These are phyloP conservation scores for Trypanosoma conorhini DNA, from an alignment of 208 protist genomes.

Conservation along the genomic window DNA sequence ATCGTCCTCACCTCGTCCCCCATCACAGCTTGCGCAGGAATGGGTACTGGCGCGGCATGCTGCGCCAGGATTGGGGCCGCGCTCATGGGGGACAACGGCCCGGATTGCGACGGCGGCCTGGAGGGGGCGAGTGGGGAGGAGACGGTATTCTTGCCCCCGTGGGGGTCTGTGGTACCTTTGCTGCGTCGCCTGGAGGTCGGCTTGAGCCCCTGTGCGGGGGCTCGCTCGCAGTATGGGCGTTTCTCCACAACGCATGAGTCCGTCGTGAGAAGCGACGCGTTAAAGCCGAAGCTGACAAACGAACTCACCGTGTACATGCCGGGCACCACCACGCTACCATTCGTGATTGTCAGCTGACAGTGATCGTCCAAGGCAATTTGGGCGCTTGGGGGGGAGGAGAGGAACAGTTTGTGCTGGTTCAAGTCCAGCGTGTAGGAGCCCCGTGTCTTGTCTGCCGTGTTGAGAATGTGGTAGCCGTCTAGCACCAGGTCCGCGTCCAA, in stretches of 20 bases:
- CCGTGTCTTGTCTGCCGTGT: conserved; percentile 55
- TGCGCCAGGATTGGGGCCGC: neutral
- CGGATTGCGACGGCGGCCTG: conserved; percentile 1
- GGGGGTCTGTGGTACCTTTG: conserved; percentile 17
- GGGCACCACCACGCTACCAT: conserved; percentile 79
- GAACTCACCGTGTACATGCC: conserved; percentile 83
- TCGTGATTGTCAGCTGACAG: conserved; percentile 84
- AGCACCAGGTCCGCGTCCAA: conserved; percentile 59
- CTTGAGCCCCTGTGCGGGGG: neutral
- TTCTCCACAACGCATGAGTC: conserved; percentile 67
- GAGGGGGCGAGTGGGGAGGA: conserved; percentile 5
- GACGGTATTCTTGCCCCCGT: conserved; percentile 8
- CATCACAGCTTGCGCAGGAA: neutral
- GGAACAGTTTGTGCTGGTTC: conserved; percentile 51
- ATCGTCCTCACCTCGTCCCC: neutral
- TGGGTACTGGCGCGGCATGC: neutral
- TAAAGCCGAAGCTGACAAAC: conserved; percentile 77
- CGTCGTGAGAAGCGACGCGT: conserved; percentile 57
- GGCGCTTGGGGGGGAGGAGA: conserved; percentile 50
- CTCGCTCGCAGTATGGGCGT: conserved; percentile 13
- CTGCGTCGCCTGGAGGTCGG: conserved; percentile 3
- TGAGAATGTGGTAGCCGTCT: conserved; percentile 71
- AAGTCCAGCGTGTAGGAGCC: conserved; percentile 82
- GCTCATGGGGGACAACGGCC: neutral
- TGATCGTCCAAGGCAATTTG: conserved; percentile 76